phyloP scores from a whole-genome alignment of 2,329 filamentous ascomycete species.

The Ascochyta fabae region DNA sequence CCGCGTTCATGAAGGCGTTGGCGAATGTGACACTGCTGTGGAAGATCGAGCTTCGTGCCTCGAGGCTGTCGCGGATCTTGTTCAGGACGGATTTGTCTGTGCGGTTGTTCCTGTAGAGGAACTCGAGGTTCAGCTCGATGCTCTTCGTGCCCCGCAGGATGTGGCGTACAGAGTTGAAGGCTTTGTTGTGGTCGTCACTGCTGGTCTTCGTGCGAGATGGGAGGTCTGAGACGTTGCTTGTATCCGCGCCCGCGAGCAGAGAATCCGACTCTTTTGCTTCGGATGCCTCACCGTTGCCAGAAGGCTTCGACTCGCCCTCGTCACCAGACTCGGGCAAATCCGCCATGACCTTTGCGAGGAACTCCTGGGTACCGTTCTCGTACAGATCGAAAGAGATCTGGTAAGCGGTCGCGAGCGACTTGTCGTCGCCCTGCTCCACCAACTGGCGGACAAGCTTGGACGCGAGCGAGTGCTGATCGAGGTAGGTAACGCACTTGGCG shows the following conservation, averaged over 20 bases:
- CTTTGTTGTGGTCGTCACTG: constrained; percentile 59
- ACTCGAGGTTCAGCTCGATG: constrained; percentile 94
- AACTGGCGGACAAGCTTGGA: constrained; percentile 84
- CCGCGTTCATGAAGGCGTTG: constrained; percentile 99
- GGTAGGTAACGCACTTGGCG: constrained; percentile 94
- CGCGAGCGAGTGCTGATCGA: constrained; percentile 90
- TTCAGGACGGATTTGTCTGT: constrained; percentile 92
- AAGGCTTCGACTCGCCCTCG: constrained; percentile 51
- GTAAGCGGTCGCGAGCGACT: constrained; percentile 85
- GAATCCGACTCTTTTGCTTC: constrained; percentile 65
- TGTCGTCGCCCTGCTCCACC: constrained; percentile 77
- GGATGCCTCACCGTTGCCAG: constrained; percentile 51
- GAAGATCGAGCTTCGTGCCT: constrained; percentile 97
- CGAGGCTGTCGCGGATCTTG: constrained; percentile 93
- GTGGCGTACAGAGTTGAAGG: constrained; percentile 63
- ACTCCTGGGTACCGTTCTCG: constrained; percentile 98
- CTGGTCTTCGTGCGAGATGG: constrained; percentile 51
- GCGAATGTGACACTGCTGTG: constrained; percentile 97
- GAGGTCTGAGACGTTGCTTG: constrained; percentile 60
- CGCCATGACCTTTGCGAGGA: constrained; percentile 85
- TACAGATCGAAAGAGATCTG: constrained; percentile 98
- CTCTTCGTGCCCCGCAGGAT: constrained; percentile 89
- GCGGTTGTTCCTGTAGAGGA: constrained; percentile 93
- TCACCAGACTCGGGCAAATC: constrained; percentile 67
- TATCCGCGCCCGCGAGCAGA: constrained; percentile 61